Evolutionary conservation across 2,329 filamentous ascomycete species (phyloP).

Genomic region (Trichoderma polysporum): DNA sequence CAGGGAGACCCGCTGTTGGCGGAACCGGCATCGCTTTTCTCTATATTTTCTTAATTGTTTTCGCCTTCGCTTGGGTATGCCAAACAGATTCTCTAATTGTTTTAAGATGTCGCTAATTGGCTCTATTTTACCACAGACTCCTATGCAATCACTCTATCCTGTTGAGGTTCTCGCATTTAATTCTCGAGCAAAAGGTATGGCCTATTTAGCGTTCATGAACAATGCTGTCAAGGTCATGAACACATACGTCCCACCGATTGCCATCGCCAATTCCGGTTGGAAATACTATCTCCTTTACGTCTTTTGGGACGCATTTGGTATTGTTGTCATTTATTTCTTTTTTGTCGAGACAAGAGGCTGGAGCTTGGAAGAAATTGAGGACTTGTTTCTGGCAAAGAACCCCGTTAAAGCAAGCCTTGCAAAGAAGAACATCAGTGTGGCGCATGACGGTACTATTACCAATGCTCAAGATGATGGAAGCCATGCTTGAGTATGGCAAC

Average conservation of each 20-base stretch:
- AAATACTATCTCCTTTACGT: not conserved
- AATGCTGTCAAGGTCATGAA: slow-evolving; percentile 10
- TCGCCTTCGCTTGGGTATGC: not conserved
- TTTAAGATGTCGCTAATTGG: not conserved
- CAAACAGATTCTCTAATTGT: not conserved
- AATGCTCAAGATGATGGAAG: not conserved
- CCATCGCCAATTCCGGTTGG: slow-evolving; percentile 4
- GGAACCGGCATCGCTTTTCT: not conserved
- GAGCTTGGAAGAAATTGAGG: slow-evolving; percentile 9
- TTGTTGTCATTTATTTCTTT: slow-evolving; percentile 4
- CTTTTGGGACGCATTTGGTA: slow-evolving; percentile 4
- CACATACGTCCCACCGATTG: not conserved
- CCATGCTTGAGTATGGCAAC: not conserved
- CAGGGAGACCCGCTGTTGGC: not conserved
- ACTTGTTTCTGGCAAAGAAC: not conserved
- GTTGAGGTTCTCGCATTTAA: not conserved
- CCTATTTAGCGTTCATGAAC: slow-evolving; percentile 3
- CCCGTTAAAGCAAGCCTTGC: slow-evolving; percentile 1
- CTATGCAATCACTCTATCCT: slow-evolving; percentile 3
- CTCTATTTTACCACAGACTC: not conserved
- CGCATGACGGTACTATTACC: not conserved
- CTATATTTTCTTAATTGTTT: not conserved
- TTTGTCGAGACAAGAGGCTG: not conserved
- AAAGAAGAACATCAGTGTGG: not conserved
- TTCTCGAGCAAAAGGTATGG: slow-evolving; percentile 4